These are phyloP conservation scores for Neonectria sp. DNA, from an alignment of 2,329 filamentous ascomycete species.

Conservation along the genomic window DNA sequence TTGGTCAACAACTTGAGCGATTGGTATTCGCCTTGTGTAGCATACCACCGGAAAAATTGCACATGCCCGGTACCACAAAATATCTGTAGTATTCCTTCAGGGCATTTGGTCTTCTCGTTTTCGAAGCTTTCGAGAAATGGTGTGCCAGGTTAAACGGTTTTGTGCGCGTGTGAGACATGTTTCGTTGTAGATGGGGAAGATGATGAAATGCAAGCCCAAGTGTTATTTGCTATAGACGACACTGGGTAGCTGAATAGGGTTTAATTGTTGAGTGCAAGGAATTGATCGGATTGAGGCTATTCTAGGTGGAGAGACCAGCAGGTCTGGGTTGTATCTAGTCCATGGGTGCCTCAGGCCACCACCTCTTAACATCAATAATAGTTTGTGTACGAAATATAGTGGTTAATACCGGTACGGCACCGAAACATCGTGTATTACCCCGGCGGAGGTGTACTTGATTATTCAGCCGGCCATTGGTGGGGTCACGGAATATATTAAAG, in stretches of 20 bases:
- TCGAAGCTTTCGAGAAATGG: slow-evolving; percentile 1
- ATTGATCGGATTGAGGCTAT: too few relatives aligned
- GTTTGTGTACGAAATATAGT: too few relatives aligned
- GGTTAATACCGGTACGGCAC: too few relatives aligned
- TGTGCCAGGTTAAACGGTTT: neutral
- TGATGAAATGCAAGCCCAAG: neutral
- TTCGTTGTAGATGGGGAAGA: neutral
- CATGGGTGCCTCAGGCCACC: too few relatives aligned
- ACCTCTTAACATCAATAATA: too few relatives aligned
- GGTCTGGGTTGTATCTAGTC: too few relatives aligned
- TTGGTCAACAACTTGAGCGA: neutral
- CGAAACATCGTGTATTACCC: too few relatives aligned
- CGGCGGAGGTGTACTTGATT: too few relatives aligned
- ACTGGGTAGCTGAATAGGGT: neutral
- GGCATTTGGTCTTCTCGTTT: neutral
- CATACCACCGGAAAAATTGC: neutral
- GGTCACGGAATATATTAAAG: neutral
- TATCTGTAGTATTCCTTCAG: neutral
- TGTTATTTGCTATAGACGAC: neutral
- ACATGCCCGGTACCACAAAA: neutral
- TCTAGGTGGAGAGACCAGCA: too few relatives aligned
- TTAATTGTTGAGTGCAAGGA: too few relatives aligned
- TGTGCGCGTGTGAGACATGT: neutral
- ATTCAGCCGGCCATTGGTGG: neutral
- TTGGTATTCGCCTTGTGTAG: neutral